Conservation (phyloP, 768 basidiomycete species). For the Coprinopsis sp. region DNA sequence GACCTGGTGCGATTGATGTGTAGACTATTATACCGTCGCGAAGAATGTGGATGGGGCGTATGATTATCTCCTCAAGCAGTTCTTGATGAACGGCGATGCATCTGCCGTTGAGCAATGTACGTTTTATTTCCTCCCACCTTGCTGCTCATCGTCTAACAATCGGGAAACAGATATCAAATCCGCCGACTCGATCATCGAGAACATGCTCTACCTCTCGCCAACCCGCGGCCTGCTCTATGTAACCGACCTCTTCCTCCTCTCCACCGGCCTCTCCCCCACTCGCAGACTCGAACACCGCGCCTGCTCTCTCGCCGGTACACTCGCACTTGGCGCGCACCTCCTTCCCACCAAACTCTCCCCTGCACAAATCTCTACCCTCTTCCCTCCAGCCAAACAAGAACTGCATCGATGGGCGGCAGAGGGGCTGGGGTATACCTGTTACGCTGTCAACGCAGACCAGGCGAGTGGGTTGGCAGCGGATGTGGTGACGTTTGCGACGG, state of each 20-base stretch:
- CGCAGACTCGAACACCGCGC: constrained; percentile 57
- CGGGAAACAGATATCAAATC: constrained; percentile 49
- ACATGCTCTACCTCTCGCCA: constrained; percentile 50
- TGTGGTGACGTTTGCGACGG: constrained; percentile 32
- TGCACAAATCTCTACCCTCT: background rate
- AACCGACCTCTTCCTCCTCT: constrained; percentile 34
- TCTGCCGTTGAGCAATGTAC: constrained; percentile 53
- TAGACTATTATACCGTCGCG: constrained; percentile 45
- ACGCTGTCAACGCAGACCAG: constrained; percentile 59
- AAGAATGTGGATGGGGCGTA: constrained; percentile 62
- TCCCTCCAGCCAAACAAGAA: constrained; percentile 31
- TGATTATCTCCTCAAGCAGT: constrained; percentile 69
- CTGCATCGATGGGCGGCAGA: constrained; percentile 55
- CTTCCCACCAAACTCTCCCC: constrained; percentile 17
- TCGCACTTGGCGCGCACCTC: constrained; percentile 53
- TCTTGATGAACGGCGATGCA: constrained; percentile 54
- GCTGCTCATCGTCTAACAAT: constrained; percentile 4
- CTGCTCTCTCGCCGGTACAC: constrained; percentile 60
- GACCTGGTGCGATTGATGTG: too few species aligned
- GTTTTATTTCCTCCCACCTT: constrained; percentile 13
- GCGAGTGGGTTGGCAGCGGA: constrained; percentile 64
- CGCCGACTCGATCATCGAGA: constrained; percentile 45
- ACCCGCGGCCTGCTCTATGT: constrained; percentile 53
- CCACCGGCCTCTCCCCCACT: constrained; percentile 28
- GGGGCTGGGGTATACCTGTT: constrained; percentile 59